Evolutionary conservation across 768 basidiomycete species (phyloP).

Genomic region (Suillus luteus): DNA sequence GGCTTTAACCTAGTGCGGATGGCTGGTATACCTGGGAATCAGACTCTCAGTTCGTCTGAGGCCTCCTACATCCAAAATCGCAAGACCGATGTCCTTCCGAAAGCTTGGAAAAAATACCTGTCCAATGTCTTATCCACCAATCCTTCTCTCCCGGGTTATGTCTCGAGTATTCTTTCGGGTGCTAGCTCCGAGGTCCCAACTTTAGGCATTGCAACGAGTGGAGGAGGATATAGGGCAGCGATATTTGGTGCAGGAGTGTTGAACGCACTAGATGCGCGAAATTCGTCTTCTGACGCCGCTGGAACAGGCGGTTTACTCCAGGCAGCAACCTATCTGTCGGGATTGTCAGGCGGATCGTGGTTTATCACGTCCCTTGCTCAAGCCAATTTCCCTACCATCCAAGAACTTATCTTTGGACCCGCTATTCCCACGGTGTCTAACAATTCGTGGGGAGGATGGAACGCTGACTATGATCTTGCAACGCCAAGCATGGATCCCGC

Average conservation of each 20-base stretch:
- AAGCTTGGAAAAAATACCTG: slow-evolving; percentile 44
- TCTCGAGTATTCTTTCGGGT: slow-evolving; percentile 32
- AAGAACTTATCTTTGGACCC: slow-evolving; percentile 40
- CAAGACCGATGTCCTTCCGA: slow-evolving; percentile 36
- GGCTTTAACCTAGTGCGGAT: slow-evolving; percentile 33
- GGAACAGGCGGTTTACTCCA: slow-evolving; percentile 57
- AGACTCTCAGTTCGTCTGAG: slow-evolving; percentile 40
- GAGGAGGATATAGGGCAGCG: slow-evolving; percentile 60
- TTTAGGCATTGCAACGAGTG: slow-evolving; percentile 53
- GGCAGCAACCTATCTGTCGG: slow-evolving; percentile 52
- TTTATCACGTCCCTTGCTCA: slow-evolving; percentile 42
- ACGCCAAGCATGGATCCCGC: slow-evolving; percentile 23
- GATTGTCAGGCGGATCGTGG: slow-evolving; percentile 49
- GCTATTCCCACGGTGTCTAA: slow-evolving; percentile 18
- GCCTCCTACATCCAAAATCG: slow-evolving; percentile 38
- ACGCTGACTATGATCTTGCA: slow-evolving; percentile 24
- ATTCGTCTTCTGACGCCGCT: slow-evolving; percentile 39
- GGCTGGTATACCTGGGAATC: slow-evolving; percentile 27
- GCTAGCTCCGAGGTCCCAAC: slow-evolving; percentile 31
- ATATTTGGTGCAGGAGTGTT: slow-evolving; percentile 54
- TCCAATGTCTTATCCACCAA: slow-evolving; percentile 36
- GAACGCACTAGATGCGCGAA: slow-evolving; percentile 51
- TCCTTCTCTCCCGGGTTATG: slow-evolving; percentile 36
- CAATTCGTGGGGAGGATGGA: slow-evolving; percentile 37
- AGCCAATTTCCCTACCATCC: slow-evolving; percentile 42